Base-by-base conservation (phyloP, 164 flowering plant species). In the Macadamia tetraphylla region DNA sequence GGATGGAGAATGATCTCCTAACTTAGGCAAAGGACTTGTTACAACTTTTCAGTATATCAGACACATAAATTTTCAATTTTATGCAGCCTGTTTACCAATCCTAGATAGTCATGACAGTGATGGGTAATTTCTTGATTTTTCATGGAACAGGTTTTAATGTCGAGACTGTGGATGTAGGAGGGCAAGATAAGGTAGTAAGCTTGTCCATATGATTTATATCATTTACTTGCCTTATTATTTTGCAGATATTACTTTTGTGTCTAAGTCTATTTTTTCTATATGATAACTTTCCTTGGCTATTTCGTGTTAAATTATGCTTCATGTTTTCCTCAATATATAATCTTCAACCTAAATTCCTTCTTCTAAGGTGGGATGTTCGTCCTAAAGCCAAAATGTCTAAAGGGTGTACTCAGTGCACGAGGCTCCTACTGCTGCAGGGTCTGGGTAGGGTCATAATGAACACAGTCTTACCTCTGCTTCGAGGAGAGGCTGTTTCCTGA, bases 101-200 rank as follows among this genome's bases (percentile, higher is more conserved):
- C 23, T 23, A 31, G 13, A 29, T 5, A 6, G 35, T 46, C 51
- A 29, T 13, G 29, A 31, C 17, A 18, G 63, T 46, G 51, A 13
- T 62, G 23, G 55, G 23, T 30, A 32, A 53, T 2, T 32, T 8
- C 53, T 48, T 60, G 65, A 30, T 14, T 55, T 60, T 63, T 48
- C 55, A 60, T 66, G 69, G 59, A 15, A 40, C 79, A 83, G 86
- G 88, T 70, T 83, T 83, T 69, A 85, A 83, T 73, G 86, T 81
- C 61, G 85, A 83, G 58, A 81, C 81, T 15, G 82, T 84, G 30
- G 84, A 86, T 79, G 78, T 82, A 8, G 86, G 89, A 67, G 86
- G 89, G 31, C 89, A 86, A 74, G 77, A 80, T 44, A 82, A 81
- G 85, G 84, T 83, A 83, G 9, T 46, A 23, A 63, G 10, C 46